Evolutionary conservation across 768 basidiomycete species (phyloP), one percentile per base, ranked within the genome.

Genomic region (Leccinum disarticulatum): DNA sequence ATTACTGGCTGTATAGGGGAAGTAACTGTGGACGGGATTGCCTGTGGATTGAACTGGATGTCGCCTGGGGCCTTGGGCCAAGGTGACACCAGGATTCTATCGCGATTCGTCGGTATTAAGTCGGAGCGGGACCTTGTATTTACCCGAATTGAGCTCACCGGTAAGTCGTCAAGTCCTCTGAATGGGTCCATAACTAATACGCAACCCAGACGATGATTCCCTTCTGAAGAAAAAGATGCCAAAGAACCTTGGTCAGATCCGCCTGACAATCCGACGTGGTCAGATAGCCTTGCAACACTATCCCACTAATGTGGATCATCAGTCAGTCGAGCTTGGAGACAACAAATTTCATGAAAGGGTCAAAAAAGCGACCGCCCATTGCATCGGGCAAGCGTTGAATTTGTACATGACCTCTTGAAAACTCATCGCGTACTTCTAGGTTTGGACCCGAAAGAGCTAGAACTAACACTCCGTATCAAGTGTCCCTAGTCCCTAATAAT

Each of bases 181-280:
- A 36, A 31, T 27, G n/a, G 52, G 2, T 35, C 19, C 11, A 33
- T 19, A 36, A 30, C 15, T 38, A 7, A 52, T 47, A 49, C 41
- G 9, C 38, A 28, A 41, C 8, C 38, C 46, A 70, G 67, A 71
- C 27, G 69, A 68, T 6, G 69, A 67, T 52, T 59, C 56, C 8
- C 56, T 66, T 50, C 41, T 65, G 27, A 49, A 59, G 6, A 52
- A 60, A 41, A n/a, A 43, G 19, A 28, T 48, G 8, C 50, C 61
- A 11, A 60, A 55, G 17, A 31, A 53, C 31, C 46, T 70, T 1
- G 69, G 65, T n/a, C 57, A 65, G n/a, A 70, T 68, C 10, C 14
- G 28, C 11, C n/a, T 69, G 31, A 19, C 0, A 19, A 48, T 68
- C 7, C 0, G 0, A 6, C 55, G 51, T 33, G 69, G 69, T 15